These are phyloP conservation scores for Aspergillus indologenus DNA, from an alignment of 495 filamentous ascomycete species.

Conservation along the genomic window DNA sequence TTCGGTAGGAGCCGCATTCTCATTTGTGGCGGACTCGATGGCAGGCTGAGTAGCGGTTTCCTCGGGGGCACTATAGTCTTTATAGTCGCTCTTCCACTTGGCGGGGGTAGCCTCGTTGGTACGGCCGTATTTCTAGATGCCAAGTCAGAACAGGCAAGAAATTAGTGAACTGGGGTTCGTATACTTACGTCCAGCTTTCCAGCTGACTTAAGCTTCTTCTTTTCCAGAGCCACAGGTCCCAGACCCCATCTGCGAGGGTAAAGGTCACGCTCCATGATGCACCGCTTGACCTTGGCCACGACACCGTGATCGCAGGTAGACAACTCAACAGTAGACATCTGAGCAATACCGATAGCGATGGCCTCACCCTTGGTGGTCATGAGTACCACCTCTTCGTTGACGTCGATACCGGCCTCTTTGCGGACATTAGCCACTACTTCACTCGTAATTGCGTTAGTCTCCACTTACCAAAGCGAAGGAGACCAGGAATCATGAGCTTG, in stretches of 20 bases:
- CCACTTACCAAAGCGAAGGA: constrained; percentile 74
- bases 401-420: constrained; percentile 77
- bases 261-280: constrained; percentile 97
- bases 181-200: constrained; percentile 83
- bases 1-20: constrained; percentile 37
- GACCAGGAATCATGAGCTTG: constrained; percentile 94
- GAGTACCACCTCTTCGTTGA: constrained; percentile 88
- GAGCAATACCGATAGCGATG: constrained; percentile 89
- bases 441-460: neutral
- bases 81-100: constrained; percentile 86
- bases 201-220: constrained; percentile 98
- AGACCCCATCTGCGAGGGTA: constrained; percentile 95
- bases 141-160: constrained; percentile 10
- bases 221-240: constrained; percentile 84
- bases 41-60: constrained; percentile 40
- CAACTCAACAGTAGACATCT: constrained; percentile 93
- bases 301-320: constrained; percentile 92
- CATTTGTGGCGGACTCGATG: constrained; percentile 37
- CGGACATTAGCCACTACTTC: constrained; percentile 22
- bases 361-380: constrained; percentile 99
- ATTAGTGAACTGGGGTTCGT: constrained; percentile 2
- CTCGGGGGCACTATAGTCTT: constrained; percentile 69
- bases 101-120: constrained; percentile 87
- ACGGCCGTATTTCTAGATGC: constrained; percentile 74
- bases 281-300: constrained; percentile 95